Conservation (phyloP, 1,284 basidiomycete species). For the Cutaneotrichosporon cavernicola region DNA sequence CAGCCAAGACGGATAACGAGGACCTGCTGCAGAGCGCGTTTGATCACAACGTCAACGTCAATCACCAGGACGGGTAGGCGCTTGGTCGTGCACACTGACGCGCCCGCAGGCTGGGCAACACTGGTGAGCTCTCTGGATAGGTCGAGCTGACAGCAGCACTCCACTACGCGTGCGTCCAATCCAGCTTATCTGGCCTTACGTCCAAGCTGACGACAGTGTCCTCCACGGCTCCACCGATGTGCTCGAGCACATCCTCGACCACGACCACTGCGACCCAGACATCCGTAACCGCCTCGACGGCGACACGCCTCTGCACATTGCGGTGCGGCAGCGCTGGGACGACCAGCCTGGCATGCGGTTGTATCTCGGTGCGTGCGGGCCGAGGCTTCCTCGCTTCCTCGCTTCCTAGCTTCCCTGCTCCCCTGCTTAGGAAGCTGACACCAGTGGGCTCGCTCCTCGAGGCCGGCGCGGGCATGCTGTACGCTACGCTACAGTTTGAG, state of each 20-base stretch:
- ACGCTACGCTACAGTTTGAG: slow-evolving; percentile 32
- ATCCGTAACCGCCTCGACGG: slow-evolving; percentile 69
- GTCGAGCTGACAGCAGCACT: slow-evolving; percentile 58
- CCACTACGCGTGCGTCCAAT: slow-evolving; percentile 70
- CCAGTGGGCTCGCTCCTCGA: slow-evolving; percentile 68
- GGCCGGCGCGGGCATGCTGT: slow-evolving; percentile 72
- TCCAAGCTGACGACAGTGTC: slow-evolving; percentile 28
- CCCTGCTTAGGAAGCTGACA: background rate
- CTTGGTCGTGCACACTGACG: slow-evolving; percentile 14
- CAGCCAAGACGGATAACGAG: slow-evolving; percentile 72
- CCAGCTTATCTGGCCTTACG: no score
- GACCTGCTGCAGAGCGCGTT: slow-evolving; percentile 66
- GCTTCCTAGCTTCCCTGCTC: no score
- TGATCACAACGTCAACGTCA: slow-evolving; percentile 64
- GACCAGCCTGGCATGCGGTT: slow-evolving; percentile 59
- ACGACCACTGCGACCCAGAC: slow-evolving; percentile 81
- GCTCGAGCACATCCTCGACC: slow-evolving; percentile 69
- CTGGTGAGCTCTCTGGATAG: slow-evolving; percentile 54
- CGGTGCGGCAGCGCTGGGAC: slow-evolving; percentile 63
- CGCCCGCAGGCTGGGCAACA: slow-evolving; percentile 66
- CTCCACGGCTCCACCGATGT: slow-evolving; percentile 62
- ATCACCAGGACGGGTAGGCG: slow-evolving; percentile 71
- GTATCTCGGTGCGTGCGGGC: slow-evolving; percentile 50
- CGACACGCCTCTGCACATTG: slow-evolving; percentile 80
- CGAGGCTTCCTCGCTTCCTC: no score